Evolutionary conservation across 1,284 basidiomycete genomes (phyloP).

Genomic region (Malassezia sympodialis): DNA sequence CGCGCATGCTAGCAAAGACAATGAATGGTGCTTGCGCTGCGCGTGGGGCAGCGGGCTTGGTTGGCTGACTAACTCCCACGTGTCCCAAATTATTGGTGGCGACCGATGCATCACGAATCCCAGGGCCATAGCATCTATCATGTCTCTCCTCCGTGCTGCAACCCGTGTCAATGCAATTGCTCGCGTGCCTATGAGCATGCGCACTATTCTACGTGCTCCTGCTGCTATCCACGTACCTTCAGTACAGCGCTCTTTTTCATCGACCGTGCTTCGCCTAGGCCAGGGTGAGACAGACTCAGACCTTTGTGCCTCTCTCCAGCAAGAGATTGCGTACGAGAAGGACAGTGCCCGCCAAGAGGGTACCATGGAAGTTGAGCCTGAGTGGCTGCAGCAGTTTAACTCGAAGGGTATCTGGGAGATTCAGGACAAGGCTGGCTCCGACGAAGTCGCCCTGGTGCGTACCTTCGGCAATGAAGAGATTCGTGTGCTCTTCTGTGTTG

Average conservation of each 20-base stretch:
- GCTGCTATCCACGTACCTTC: background rate
- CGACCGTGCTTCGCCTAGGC: conserved; percentile 11
- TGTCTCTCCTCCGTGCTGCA: conserved; percentile 11
- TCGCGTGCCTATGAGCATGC: background rate
- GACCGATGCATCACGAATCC: background rate
- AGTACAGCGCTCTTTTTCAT: conserved; percentile 10
- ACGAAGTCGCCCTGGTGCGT: conserved; percentile 71
- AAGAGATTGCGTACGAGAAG: conserved; percentile 77
- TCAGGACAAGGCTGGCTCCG: conserved; percentile 62
- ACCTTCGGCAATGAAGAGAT: conserved; percentile 77
- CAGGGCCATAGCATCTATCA: background rate
- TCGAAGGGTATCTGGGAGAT: conserved; percentile 68
- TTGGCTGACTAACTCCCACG: conserved; percentile 11
- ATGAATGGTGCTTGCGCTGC: background rate
- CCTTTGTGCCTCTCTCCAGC: conserved; percentile 64
- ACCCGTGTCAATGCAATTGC: background rate
- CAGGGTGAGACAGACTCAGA: conserved; percentile 58
- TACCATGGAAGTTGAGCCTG: conserved; percentile 52
- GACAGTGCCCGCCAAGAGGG: conserved; percentile 50
- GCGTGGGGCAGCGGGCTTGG: background rate
- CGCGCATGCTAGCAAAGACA: conserved; percentile 5
- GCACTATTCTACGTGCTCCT: background rate
- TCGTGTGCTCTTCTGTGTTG: conserved; percentile 36
- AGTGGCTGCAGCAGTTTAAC: conserved; percentile 69
- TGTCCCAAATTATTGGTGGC: background rate